phyloP scores from a whole-genome alignment of 2,329 filamentous ascomycete genomes.

The Fusarium brevicatenulatum region DNA sequence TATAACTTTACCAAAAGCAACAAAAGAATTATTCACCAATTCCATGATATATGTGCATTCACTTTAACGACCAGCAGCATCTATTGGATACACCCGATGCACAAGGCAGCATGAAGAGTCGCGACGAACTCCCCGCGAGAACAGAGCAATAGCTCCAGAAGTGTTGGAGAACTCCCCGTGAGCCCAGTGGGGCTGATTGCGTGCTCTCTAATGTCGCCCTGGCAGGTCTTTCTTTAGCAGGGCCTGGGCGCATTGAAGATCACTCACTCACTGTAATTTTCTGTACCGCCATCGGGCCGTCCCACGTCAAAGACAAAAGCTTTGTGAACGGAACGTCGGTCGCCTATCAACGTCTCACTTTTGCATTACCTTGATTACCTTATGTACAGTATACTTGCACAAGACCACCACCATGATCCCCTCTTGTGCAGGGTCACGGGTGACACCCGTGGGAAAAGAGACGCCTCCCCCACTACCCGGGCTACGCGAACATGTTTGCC shows the following conservation, averaged over 20 bases:
- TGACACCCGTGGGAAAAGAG: slow-evolving; percentile 13
- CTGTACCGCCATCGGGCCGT: slow-evolving; percentile 12
- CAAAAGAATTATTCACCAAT: slow-evolving; percentile 12
- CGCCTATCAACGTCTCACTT: slow-evolving; percentile 19
- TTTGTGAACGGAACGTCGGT: slow-evolving; percentile 15
- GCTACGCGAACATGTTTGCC: slow-evolving; percentile 34
- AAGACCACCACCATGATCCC: slow-evolving; percentile 15
- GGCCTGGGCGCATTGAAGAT: slow-evolving; percentile 12
- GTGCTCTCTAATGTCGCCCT: slow-evolving; percentile 27
- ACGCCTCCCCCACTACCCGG: slow-evolving; percentile 24
- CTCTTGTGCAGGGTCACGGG: slow-evolving; percentile 13
- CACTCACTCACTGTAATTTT: slow-evolving; percentile 1
- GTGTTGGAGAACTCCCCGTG: slow-evolving; percentile 38
- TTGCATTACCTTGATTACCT: background rate
- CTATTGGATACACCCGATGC: slow-evolving; percentile 16
- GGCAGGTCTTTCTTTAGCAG: slow-evolving; percentile 19
- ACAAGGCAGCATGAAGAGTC: slow-evolving; percentile 19
- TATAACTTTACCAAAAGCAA: slow-evolving; percentile 40
- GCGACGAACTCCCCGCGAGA: slow-evolving; percentile 25
- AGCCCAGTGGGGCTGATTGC: slow-evolving; percentile 36
- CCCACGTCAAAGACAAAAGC: background rate
- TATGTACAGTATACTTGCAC: background rate
- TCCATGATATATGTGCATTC: background rate
- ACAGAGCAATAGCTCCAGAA: slow-evolving; percentile 13
- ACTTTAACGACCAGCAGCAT: slow-evolving; percentile 5